Conservation (phyloP, 805 yeast species). For the Komagataella pastoris region DNA sequence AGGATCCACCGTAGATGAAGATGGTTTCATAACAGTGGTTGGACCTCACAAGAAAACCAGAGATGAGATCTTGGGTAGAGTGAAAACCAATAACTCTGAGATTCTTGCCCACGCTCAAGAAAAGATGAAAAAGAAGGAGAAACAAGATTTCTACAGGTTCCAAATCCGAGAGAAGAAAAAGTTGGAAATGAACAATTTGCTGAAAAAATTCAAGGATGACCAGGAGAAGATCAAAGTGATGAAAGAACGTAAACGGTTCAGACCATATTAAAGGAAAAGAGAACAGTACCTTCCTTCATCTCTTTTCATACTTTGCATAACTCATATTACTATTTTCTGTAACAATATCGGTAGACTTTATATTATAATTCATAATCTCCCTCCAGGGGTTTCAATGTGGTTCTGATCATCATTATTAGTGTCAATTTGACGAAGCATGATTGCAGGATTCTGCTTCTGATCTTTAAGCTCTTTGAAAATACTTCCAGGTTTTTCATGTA, state of each 20-base stretch:
- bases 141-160: conserved; percentile 88
- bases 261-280: conserved; percentile 47
- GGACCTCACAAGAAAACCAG: conserved; percentile 76
- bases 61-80: conserved; percentile 50
- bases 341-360: neutral
- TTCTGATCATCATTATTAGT: conserved; percentile 15
- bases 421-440: conserved; percentile 76
- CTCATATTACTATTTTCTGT: neutral
- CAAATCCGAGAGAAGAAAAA: conserved; percentile 92
- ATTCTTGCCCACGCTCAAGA: conserved; percentile 20
- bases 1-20: conserved; percentile 69
- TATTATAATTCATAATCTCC: conserved; percentile 16
- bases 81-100: conserved; percentile 12
- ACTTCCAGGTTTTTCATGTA: conserved; percentile 80
- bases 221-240: conserved; percentile 72
- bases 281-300: neutral
- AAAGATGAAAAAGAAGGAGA: conserved; percentile 60
- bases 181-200: conserved; percentile 78
- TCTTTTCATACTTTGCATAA: neutral
- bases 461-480: conserved; percentile 79
- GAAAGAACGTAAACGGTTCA: conserved; percentile 72
- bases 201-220: conserved; percentile 77
- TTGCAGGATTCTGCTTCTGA: conserved; percentile 78
- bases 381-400: conserved; percentile 24
- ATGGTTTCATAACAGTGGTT: conserved; percentile 87